Evolutionary conservation across 1,284 basidiomycete species (phyloP).

Genomic region (Mycena citricolor): DNA sequence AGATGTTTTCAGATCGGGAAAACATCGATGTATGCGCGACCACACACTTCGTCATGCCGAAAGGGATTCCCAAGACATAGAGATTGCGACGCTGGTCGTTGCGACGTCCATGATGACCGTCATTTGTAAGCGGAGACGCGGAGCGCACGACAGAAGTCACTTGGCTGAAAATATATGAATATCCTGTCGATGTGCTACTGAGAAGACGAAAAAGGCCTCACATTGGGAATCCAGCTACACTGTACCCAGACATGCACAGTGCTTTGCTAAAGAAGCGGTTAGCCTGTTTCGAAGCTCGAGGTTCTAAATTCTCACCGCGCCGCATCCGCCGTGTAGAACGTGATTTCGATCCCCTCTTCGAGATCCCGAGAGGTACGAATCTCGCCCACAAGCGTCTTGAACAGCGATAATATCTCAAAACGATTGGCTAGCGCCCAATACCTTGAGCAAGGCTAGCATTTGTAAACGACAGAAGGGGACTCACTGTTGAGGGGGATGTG

Average conservation of each 20-base stretch:
- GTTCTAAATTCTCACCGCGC: constrained; percentile 14
- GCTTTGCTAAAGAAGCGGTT: constrained; percentile 48
- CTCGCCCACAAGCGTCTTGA: constrained; percentile 57
- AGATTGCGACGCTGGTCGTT: constrained; percentile 68
- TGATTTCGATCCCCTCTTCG: constrained; percentile 46
- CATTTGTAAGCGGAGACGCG: constrained; percentile 17
- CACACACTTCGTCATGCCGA: constrained; percentile 69
- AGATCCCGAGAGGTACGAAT: constrained; percentile 45
- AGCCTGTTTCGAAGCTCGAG: background rate
- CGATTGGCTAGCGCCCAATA: constrained; percentile 36
- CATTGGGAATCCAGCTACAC: constrained; percentile 54
- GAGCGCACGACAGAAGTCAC: constrained; percentile 28
- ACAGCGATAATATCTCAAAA: constrained; percentile 54
- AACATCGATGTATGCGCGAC: constrained; percentile 5
- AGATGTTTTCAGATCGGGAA: constrained; percentile 1
- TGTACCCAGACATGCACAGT: constrained; percentile 65
- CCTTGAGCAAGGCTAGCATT: background rate
- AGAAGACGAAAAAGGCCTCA: constrained; percentile 34
- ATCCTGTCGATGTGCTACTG: constrained; percentile 1
- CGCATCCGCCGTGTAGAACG: constrained; percentile 39
- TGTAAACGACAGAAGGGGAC: background rate
- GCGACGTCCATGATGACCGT: constrained; percentile 28
- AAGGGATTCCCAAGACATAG: constrained; percentile 77
- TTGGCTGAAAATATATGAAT: constrained; percentile 33
- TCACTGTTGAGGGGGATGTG: constrained; percentile 22